Evolutionary conservation across 768 basidiomycete genomes (phyloP).

Genomic region (Tulasnella sp.): DNA sequence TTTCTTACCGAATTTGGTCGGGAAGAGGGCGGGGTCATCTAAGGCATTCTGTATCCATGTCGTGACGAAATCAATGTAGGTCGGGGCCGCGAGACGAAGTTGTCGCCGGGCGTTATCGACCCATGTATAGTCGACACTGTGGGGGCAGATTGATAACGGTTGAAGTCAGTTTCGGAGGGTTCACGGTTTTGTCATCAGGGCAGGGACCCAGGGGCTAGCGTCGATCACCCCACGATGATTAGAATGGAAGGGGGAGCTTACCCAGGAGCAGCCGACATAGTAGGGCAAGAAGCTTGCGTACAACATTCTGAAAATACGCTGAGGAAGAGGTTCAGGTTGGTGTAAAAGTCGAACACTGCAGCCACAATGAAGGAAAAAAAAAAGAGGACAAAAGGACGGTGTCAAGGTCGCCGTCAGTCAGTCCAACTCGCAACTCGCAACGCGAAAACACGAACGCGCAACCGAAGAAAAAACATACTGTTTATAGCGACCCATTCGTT

Average conservation of each 20-base stretch:
- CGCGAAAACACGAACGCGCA: not conserved
- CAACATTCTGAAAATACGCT: slow-evolving; percentile 45
- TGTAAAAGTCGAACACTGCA: slow-evolving; percentile 48
- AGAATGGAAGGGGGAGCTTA: slow-evolving; percentile 31
- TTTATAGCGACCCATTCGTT: slow-evolving; percentile 51
- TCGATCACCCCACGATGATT: not conserved
- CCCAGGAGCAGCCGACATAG: slow-evolving; percentile 48
- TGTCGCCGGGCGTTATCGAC: slow-evolving; percentile 44
- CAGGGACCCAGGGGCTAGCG: slow-evolving; percentile 3
- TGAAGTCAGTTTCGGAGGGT: not conserved
- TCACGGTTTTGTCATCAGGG: slow-evolving; percentile 16
- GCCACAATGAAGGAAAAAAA: not conserved
- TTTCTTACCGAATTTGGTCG: slow-evolving; percentile 43
- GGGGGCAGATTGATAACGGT: not conserved
- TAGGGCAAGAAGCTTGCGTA: slow-evolving; percentile 45
- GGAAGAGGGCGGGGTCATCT: slow-evolving; percentile 46
- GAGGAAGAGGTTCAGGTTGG: slow-evolving; percentile 49
- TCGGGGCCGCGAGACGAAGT: slow-evolving; percentile 44
- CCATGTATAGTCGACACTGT: slow-evolving; percentile 47
- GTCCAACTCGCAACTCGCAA: slow-evolving; percentile 12
- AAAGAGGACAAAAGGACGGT: not conserved
- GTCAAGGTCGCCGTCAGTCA: not conserved
- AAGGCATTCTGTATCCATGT: slow-evolving; percentile 47
- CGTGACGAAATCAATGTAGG: slow-evolving; percentile 50
- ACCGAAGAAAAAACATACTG: slow-evolving; percentile 35